phyloP scores from a whole-genome alignment of 345 rosid species.

The Gossypium ekmanianum region DNA sequence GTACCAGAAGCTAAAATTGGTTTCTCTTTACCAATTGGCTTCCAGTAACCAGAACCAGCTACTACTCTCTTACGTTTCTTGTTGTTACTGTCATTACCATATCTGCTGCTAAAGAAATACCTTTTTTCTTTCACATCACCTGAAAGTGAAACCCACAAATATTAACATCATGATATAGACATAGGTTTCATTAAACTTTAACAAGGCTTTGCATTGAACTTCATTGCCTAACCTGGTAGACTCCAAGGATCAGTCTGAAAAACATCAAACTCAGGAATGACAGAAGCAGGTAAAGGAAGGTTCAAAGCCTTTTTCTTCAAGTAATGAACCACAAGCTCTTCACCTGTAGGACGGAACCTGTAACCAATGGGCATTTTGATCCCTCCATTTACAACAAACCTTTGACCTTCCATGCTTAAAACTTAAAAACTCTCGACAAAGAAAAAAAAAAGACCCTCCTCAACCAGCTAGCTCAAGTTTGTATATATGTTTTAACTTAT shows the following conservation, averaged over 20 bases:
- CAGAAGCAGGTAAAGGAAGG: slow-evolving; percentile 67
- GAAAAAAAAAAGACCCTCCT: background rate
- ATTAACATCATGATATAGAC: slow-evolving; percentile 5
- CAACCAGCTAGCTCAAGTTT: background rate
- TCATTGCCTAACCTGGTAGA: slow-evolving; percentile 54
- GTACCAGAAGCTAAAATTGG: slow-evolving; percentile 35
- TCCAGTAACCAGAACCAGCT: slow-evolving; percentile 69
- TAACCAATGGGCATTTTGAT: slow-evolving; percentile 71
- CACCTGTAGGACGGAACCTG: slow-evolving; percentile 83
- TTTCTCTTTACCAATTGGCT: slow-evolving; percentile 50
- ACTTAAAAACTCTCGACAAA: background rate
- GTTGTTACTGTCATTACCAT: slow-evolving; percentile 20
- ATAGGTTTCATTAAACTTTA: background rate
- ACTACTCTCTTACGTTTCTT: slow-evolving; percentile 31
- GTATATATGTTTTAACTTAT: background rate
- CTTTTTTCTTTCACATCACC: slow-evolving; percentile 68
- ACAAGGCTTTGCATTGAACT: background rate
- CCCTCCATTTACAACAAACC: slow-evolving; percentile 37
- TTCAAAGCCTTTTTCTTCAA: slow-evolving; percentile 51
- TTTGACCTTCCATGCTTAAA: slow-evolving; percentile 35
- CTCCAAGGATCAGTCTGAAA: slow-evolving; percentile 59
- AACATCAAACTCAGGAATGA: slow-evolving; percentile 73
- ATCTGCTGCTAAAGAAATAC: slow-evolving; percentile 58
- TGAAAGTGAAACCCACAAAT: slow-evolving; percentile 33
- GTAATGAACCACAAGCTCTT: slow-evolving; percentile 84